Percentiles rank a stretch among this genome's conserved stretches.
These are phyloP conservation scores for Blastocystis sp. DNA, from an alignment of 352 stramenopile genomes.

Conservation along the genomic window DNA sequence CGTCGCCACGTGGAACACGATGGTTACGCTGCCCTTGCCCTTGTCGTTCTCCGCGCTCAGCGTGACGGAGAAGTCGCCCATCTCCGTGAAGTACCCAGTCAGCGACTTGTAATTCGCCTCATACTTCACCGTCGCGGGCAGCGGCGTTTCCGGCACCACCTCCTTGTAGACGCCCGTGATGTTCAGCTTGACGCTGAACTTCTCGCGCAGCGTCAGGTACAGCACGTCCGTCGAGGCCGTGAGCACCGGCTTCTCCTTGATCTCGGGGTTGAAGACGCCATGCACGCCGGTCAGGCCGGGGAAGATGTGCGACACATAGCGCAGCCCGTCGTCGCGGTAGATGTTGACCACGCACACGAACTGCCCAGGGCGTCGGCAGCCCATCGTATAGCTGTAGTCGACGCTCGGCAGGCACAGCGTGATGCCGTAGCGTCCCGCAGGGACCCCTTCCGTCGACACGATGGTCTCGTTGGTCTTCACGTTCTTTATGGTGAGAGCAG, in stretches of 20 bases:
- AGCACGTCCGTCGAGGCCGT: neutral
- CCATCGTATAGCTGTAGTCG: neutral
- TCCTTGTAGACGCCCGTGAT: neutral
- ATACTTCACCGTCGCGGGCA: neutral
- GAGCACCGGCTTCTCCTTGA: neutral
- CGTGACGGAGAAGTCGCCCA: neutral
- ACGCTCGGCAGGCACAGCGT: neutral
- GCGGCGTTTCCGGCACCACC: neutral
- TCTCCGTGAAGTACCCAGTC: neutral
- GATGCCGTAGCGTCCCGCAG: neutral
- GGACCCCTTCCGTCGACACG: neutral
- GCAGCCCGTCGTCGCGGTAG: neutral
- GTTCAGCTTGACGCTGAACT: neutral
- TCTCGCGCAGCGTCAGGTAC: neutral
- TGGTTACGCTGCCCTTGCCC: neutral
- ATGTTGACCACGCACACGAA: neutral
- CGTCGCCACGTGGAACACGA: slow-evolving; percentile 16
- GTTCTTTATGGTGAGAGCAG: neutral
- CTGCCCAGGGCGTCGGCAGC: neutral
- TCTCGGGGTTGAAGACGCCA: neutral
- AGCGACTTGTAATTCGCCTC: neutral
- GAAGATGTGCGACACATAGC: neutral
- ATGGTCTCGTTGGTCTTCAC: neutral
- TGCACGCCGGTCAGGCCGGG: neutral
- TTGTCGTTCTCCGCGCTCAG: slow-evolving; percentile 7